Conservation (phyloP, 768 basidiomycete genomes). For the Pulveroboletus sp. region DNA sequence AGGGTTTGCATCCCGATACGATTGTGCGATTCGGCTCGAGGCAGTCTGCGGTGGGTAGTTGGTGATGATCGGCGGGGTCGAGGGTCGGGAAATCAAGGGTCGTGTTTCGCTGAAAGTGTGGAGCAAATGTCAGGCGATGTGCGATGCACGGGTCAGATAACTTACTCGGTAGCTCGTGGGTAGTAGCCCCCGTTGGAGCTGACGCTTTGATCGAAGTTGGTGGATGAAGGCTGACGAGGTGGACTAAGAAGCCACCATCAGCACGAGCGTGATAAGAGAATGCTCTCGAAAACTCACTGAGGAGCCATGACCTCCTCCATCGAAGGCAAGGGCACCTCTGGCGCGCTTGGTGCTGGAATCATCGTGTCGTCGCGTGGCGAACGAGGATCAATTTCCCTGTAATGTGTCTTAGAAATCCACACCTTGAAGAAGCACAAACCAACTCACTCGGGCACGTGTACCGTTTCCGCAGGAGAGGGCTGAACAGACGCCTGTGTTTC, state of each 20-base stretch:
- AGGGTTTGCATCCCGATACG: slow-evolving; percentile 20
- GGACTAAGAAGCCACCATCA: slow-evolving; percentile 10
- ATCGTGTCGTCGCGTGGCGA: slow-evolving; percentile 32
- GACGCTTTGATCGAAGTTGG: slow-evolving; percentile 14
- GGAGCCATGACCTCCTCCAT: slow-evolving; percentile 34
- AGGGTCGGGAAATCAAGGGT: slow-evolving; percentile 44
- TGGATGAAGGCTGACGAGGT: slow-evolving; percentile 14
- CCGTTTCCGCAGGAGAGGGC: slow-evolving; percentile 26
- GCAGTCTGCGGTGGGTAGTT: slow-evolving; percentile 14
- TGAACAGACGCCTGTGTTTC: slow-evolving; percentile 11
- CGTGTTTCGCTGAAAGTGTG: slow-evolving; percentile 43
- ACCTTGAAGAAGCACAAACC: background rate
- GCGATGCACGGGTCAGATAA: background rate
- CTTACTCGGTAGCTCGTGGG: slow-evolving; percentile 26
- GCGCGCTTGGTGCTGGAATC: slow-evolving; percentile 19
- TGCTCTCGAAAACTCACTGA: slow-evolving; percentile 10
- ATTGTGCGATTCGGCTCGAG: slow-evolving; percentile 22
- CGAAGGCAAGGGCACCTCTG: slow-evolving; percentile 30
- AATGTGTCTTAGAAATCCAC: background rate
- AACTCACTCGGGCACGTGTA: slow-evolving; percentile 31
- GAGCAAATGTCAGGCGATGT: background rate
- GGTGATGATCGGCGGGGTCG: slow-evolving; percentile 29
- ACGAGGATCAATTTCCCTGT: slow-evolving; percentile 26
- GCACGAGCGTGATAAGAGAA: background rate
- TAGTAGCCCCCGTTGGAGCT: slow-evolving; percentile 14